phyloP scores from a whole-genome alignment of 768 basidiomycete genomes.

The Mycena vulgaris region DNA sequence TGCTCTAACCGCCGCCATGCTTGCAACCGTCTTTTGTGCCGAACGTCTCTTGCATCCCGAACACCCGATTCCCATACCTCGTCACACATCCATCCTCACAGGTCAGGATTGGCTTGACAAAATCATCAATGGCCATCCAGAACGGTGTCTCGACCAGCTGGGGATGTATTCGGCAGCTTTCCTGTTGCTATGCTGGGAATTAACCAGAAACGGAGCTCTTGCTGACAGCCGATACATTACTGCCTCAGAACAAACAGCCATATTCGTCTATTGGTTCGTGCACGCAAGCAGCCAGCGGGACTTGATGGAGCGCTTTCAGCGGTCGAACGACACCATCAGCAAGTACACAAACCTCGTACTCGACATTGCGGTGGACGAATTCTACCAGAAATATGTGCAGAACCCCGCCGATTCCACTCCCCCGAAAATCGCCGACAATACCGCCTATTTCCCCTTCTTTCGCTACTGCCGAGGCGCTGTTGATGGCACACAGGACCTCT shows the following conservation, averaged over 20 bases:
- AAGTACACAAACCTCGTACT: slow-evolving; percentile 19
- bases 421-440: slow-evolving; percentile 39
- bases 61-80: neutral
- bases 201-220: neutral
- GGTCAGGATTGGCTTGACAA: too few species aligned
- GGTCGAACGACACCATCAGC: slow-evolving; percentile 14
- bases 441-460: slow-evolving; percentile 47
- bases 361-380: neutral
- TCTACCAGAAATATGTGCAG: slow-evolving; percentile 26
- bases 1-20: neutral
- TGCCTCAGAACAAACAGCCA: slow-evolving; percentile 11
- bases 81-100: too few species aligned
- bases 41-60: slow-evolving; percentile 16
- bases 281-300: too few species aligned
- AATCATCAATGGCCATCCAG: too few species aligned
- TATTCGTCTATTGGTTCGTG: slow-evolving; percentile 34
- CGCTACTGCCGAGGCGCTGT: slow-evolving; percentile 41
- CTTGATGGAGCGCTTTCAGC: too few species aligned
- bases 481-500: too few species aligned
- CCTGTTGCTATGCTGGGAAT: slow-evolving; percentile 1
- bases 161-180: neutral
- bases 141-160: too few species aligned
- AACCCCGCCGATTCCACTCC: slow-evolving; percentile 28
- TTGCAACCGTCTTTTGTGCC: slow-evolving; percentile 8
- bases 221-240: neutral